Base-by-base conservation (phyloP, 345 rosid genomes). In the Gynandropsis gynandra region DNA sequence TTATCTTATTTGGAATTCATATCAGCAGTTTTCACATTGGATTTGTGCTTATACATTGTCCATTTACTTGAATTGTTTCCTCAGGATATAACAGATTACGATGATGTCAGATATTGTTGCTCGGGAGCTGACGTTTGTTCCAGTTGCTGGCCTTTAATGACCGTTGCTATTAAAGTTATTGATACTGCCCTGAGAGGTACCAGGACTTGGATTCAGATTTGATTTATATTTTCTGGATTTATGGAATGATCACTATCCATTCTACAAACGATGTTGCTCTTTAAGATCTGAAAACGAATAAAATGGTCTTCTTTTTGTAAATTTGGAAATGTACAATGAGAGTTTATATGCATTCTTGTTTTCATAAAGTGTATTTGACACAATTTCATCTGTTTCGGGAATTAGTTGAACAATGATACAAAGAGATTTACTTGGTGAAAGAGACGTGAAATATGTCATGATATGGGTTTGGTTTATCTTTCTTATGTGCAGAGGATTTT, bases 81-180 rank as follows among this genome's bases (percentile, higher is more conserved):
- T 37, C 79, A 85, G 96, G 96, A 90, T 76, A 90, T 89, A 35
- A 61, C 94, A 33, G 96, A 89, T 58, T 90, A 90, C 59, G 96
- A 90, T 36, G 95, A 87, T 36, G 85, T 84, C 60, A 80, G 98
- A 63, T 85, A 73, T 55, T 90, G 96, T 71, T 90, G 96, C 79
- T 80, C 95, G 0, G 95, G 95, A 50, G 98, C 98, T 12, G 95
- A 84, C 71, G 81, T 77, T 69, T 90, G 96, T 72, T 73, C 84
- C 64, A 78, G 75, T 2, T 90, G 98, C 73, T 84, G 98, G 95
- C 96, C 96, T 55, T 64, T 84, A 53, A 87, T 84, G 95, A 87
- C 87, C 3, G 64, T 73, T 52, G 85, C 95, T 46, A 80, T 85
- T 62, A 85, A 87, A 80, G 95, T 90, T 67, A 79, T 90, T 51